Base-by-base conservation (phyloP, 2,329 filamentous ascomycete species). In the Exophiala spinifera region DNA sequence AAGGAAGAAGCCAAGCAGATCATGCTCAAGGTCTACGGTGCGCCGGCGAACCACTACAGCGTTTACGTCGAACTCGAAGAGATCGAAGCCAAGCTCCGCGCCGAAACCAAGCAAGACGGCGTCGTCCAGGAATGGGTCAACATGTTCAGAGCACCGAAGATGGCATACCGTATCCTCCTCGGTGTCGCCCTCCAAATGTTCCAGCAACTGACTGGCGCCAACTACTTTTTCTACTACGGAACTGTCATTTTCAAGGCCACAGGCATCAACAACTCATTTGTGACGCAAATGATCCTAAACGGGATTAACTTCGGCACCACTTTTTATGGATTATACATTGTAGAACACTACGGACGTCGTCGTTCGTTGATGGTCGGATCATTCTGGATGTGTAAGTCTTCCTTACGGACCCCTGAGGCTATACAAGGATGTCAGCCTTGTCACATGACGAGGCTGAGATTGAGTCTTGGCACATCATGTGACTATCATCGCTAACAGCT, bases 291-390 rank as follows among this genome's bases (percentile, higher is more conserved):
- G 68, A 81, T 95, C 75, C 91, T 89, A 71, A 94, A 88, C 60
- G 81, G 94, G 47, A 88, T 95, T 77, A 95, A 95, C 75, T 88
- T 94, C 59, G 79, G 74, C 72, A 91, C 88, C 36, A 95, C 91
- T 1, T 90, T 90, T 1, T 72, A 95, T 65, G 94, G 90, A 34
- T 95, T 95, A 82, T 95, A 80, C 75, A 86, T 86, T 17, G 85
- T 95, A 60, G 91, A 96, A 78, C 82, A 77, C 65, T 81, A 91
- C 62, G 91, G 90, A 63, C 89, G 91, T 70, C 88, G 90, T 61
- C 79, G 81, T 46, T 83, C 95, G 53, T 84, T 95, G 62, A 81
- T 95, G 69, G 80, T 79, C 68, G 91, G 91, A 66, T 89, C 88
- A 23, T 55, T 84, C 3, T 88, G 89, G 65, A 95, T 95, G 90